Conservation (phyloP, 23 red algal species). For the Gracilariopsis chorda region DNA sequence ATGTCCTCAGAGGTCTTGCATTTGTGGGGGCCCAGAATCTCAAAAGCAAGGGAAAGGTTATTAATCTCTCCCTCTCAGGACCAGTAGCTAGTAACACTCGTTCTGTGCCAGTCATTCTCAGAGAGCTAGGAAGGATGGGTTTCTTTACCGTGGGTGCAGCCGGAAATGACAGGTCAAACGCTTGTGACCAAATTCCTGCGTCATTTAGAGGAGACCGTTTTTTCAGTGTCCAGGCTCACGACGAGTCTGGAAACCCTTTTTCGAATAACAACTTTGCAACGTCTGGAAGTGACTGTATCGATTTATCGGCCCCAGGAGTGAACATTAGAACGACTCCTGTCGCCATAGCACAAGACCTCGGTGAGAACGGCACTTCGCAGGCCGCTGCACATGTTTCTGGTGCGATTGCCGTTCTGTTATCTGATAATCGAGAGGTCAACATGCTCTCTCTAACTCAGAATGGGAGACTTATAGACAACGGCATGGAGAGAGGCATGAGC, state of each 20-base stretch:
- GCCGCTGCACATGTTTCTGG: conserved; percentile 40
- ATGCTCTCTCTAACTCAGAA: not conserved
- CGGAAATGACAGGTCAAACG: not conserved
- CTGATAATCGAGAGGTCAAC: not conserved
- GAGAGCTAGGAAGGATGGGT: not conserved
- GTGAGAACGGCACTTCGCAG: not conserved
- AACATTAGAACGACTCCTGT: not conserved
- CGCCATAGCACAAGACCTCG: not conserved
- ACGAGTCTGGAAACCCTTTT: not conserved
- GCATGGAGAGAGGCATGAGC: not conserved
- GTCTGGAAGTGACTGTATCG: not conserved
- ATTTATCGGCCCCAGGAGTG: conserved; percentile 31
- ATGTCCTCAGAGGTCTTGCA: not conserved
- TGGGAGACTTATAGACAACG: not conserved
- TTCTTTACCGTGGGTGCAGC: not conserved
- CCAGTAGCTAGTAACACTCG: not conserved
- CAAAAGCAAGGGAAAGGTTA: not conserved
- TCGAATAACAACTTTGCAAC: not conserved
- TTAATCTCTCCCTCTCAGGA: conserved; percentile 13
- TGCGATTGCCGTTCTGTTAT: conserved; percentile 39
- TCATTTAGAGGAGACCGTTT: not conserved
- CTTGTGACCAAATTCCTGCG: not conserved
- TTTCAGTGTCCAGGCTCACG: conserved; percentile 34
- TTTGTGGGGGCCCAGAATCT: not conserved
- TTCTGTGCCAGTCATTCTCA: not conserved